Base-by-base conservation (phyloP, 2,329 filamentous ascomycete genomes). In the Botrytis fragariae region DNA sequence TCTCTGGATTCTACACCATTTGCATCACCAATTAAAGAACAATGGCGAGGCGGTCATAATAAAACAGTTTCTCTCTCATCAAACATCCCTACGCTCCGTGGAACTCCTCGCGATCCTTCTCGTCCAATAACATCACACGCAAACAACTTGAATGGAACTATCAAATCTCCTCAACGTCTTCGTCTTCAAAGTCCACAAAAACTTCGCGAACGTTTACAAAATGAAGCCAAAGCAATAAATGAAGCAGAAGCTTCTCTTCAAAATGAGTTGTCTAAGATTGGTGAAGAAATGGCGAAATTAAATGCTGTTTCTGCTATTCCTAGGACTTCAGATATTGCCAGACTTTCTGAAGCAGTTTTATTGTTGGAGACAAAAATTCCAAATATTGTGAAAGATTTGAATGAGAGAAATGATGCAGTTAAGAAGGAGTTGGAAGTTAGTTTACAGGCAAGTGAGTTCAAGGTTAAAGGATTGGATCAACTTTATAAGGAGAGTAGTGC, bases 401-500 rank as follows among this genome's bases (percentile, higher is more conserved):
- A 85, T 18, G 85, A 87, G 22, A 88, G 89, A 65, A 90, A 93
- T 68, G 85, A 87, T 12, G 83, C 86, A 6, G 86, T 97, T 69
- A 89, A 92, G 74, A 85, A 85, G 44, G 94, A 97, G 76, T 84
- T 97, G 77, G 90, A 93, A 60, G 89, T 85, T 32, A 91, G 90
- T 1, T 85, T 97, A 22, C 87, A 89, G 78, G 90, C 93, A 2
- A 90, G 89, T 22, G 94, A 98, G 81, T 88, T 87, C 74, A 95
- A 96, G 78, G 91, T 91, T 74, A 92, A 91, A 78, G 92, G 92
- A 59, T 89, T 98, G 71, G 95, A 98, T 81, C 93, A 97, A 82
- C 85, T 97, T 69, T 97, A 97, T 84, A 92, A 93, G 76, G 94
- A 97, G 80, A 89, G 91, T 25, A 94, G 91, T 78, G 93, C 93